phyloP scores from a whole-genome alignment of 345 rosid species.

The Brassica napus region DNA sequence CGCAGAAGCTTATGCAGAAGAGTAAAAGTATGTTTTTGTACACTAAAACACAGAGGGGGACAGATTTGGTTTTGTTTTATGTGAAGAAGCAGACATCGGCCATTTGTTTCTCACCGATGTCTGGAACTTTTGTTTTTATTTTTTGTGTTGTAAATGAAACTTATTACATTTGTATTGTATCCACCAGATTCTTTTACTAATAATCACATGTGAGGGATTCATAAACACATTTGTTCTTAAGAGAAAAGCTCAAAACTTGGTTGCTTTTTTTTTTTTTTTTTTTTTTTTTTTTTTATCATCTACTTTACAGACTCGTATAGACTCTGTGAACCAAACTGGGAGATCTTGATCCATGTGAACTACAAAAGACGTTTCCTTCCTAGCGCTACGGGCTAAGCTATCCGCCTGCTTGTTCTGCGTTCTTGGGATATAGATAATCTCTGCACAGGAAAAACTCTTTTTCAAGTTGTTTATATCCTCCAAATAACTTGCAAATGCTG shows the following conservation, averaged over 20 bases:
- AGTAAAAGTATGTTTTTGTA: conserved; percentile 22
- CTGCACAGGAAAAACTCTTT: too few relatives aligned
- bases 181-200: conserved; percentile 12
- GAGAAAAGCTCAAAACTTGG: not conserved
- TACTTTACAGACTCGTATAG: too few relatives aligned
- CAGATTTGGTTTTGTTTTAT: conserved; percentile 13
- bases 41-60: conserved; percentile 9
- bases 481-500: too few relatives aligned
- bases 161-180: conserved; percentile 22
- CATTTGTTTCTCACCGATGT: conserved; percentile 18
- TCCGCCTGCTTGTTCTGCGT: too few relatives aligned
- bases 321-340: too few relatives aligned
- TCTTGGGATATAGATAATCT: too few relatives aligned
- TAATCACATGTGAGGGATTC: conserved; percentile 10
- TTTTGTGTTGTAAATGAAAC: conserved; percentile 34
- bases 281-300: too few relatives aligned
- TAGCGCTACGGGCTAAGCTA: too few relatives aligned
- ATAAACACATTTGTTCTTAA: not conserved
- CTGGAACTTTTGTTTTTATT: not conserved
- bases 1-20: conserved; percentile 28
- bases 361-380: too few relatives aligned
- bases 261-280: too few relatives aligned
- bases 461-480: too few relatives aligned
- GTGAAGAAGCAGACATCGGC: conserved; percentile 16
- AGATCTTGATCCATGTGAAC: too few relatives aligned